phyloP scores from a whole-genome alignment of 2,329 filamentous ascomycete genomes.

The Venturia nashicola region DNA sequence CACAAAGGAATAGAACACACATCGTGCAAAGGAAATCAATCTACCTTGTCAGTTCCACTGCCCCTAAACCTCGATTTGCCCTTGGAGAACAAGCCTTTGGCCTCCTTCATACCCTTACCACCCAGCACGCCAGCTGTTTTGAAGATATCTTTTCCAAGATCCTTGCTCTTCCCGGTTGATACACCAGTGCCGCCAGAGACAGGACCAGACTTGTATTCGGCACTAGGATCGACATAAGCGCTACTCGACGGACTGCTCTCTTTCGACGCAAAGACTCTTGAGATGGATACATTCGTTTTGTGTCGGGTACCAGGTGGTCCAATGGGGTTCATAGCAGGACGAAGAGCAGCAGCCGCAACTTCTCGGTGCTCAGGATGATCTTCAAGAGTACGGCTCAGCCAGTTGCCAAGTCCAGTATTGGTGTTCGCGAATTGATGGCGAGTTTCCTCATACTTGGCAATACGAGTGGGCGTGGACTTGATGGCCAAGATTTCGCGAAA shows the following conservation, averaged over 20 bases:
- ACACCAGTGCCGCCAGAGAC: slow-evolving; percentile 7
- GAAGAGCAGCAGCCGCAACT: slow-evolving; percentile 15
- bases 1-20: slow-evolving; percentile 1
- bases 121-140: slow-evolving; percentile 43
- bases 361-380: slow-evolving; percentile 41
- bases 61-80: slow-evolving; percentile 70
- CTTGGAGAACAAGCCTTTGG: slow-evolving; percentile 84
- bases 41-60: slow-evolving; percentile 68
- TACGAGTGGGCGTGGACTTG: slow-evolving; percentile 52
- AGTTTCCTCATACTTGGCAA: slow-evolving; percentile 60
- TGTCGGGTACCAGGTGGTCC: slow-evolving; percentile 16
- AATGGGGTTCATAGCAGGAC: background rate
- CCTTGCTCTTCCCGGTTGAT: slow-evolving; percentile 49
- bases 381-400: slow-evolving; percentile 39
- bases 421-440: slow-evolving; percentile 57
- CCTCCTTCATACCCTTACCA: slow-evolving; percentile 62
- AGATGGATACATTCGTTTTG: slow-evolving; percentile 23
- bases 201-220: slow-evolving; percentile 9
- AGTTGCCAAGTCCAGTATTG: slow-evolving; percentile 60
- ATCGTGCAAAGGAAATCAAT: slow-evolving; percentile 40
- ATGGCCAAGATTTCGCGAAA: slow-evolving; percentile 67
- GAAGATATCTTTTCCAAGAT: slow-evolving; percentile 65
- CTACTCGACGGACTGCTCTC: background rate
- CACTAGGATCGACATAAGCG: background rate
- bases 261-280: slow-evolving; percentile 17